Base-by-base conservation (phyloP, 352 stramenopile genomes). In the Phytophthora meadii region DNA sequence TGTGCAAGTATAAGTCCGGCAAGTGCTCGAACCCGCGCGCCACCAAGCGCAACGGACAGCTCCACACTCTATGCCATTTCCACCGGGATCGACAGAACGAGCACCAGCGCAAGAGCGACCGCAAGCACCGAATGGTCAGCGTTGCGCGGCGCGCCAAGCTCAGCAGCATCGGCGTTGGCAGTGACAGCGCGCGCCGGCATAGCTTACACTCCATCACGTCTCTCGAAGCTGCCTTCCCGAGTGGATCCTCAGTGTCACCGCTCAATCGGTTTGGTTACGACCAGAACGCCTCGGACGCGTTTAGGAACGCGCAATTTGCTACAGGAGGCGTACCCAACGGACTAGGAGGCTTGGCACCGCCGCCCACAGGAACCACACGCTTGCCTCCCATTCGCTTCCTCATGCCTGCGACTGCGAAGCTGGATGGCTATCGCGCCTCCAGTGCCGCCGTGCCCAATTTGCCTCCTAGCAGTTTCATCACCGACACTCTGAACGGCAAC, bases 1-100 rank as follows among this genome's bases (percentile, higher is more conserved):
- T 88, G 15, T 95, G 88, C 75, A 92, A 92, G 65, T 95, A 95
- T 81, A 94, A 94, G 75, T 94, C 85, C 14, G 81, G 84, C 68
- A 92, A 93, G 73, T 95, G 88, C 72, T 77, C 72, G 9, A 93
- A 96, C 67, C 82, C 81, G 37, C 84, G 88, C 53, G 88, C 86
- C 34, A 88, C 84, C 51, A 95, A 95, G 74, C 84, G 88, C 66
- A 95, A 95, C 61, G 88, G 86, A 3, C 76, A 93, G 57, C 68
- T 93, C 45, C 88, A 94, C 66, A 95, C 86, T 45, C 76, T 95
- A 44, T 95, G 88, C 61, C 76, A 92, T 57, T 95, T 94, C 66
- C 88, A 95, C 54, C 81, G 88, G 56, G 72, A 89, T 54, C 82
- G 86, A 14, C 86, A 94, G 67, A 95, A 94, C 61, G 83, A 93